A percentile compares a stretch with the other conserved stretches of the same genome.
Conservation (phyloP, 2,329 filamentous ascomycete genomes). For the Aspergillus sp. region DNA sequence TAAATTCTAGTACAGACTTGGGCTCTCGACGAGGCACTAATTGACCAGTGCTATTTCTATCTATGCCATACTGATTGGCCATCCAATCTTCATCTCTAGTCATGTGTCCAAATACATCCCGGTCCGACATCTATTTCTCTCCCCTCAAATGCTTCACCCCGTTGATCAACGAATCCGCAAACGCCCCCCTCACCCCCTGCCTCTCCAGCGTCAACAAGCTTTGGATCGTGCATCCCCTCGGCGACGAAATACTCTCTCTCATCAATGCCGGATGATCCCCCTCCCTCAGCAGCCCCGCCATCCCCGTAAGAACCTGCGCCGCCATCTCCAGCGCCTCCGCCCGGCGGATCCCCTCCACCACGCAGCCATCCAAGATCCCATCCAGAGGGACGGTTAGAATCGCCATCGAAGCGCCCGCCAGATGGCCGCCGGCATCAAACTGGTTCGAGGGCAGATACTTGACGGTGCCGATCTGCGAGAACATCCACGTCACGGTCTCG, state of each 20-base stretch:
- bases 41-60: background rate
- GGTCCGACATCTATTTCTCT: constrained; percentile 7
- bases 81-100: background rate
- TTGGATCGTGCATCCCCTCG: constrained; percentile 63
- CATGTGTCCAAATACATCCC: background rate
- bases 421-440: constrained; percentile 57
- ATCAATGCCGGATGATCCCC: constrained; percentile 62
- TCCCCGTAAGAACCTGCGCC: constrained; percentile 59
- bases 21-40: background rate
- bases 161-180: constrained; percentile 51
- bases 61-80: background rate
- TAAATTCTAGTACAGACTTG: background rate
- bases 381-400: constrained; percentile 62
- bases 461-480: constrained; percentile 51
- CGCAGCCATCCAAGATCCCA: constrained; percentile 59
- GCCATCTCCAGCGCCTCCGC: constrained; percentile 63
- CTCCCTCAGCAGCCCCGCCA: constrained; percentile 56
- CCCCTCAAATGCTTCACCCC: constrained; percentile 29
- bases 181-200: constrained; percentile 53
- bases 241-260: constrained; percentile 61
- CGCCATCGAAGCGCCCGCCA: constrained; percentile 62
- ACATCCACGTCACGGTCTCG: constrained; percentile 44
- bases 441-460: constrained; percentile 50
- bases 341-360: constrained; percentile 61
- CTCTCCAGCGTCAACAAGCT: constrained; percentile 61